Evolutionary conservation across 495 filamentous ascomycete species (phyloP).

Genomic region (Trichocladium antarcticum): DNA sequence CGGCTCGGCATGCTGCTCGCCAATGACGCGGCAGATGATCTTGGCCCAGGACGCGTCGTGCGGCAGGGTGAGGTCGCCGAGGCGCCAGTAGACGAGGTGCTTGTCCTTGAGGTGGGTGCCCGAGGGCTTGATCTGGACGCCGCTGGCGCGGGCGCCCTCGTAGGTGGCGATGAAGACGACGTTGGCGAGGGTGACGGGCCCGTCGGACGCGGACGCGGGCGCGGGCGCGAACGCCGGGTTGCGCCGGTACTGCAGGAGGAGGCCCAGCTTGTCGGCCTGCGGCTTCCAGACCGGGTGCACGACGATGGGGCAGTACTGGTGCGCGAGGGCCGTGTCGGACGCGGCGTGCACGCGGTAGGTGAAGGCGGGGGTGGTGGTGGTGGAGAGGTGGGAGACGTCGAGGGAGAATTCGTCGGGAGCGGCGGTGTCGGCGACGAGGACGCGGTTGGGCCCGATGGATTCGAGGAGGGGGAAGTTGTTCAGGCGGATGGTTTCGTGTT

Average conservation of each 20-base stretch:
- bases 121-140: conserved; percentile 60
- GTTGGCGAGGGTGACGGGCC: conserved; percentile 60
- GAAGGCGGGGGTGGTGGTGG: conserved; percentile 66
- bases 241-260: conserved; percentile 75
- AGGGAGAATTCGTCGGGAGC: conserved; percentile 69
- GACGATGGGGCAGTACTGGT: conserved; percentile 53
- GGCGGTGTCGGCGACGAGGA: conserved; percentile 64
- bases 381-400: conserved; percentile 56
- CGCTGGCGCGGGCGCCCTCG: conserved; percentile 52
- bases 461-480: conserved; percentile 88
- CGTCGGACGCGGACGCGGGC: conserved; percentile 36
- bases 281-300: conserved; percentile 75
- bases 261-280: conserved; percentile 67
- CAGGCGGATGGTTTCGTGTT: conserved; percentile 61
- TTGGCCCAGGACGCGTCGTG: conserved; percentile 49
- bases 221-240: conserved; percentile 52
- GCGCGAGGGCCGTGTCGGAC: conserved; percentile 47
- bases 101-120: conserved; percentile 80
- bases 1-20: conserved; percentile 62
- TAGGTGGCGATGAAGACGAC: conserved; percentile 71
- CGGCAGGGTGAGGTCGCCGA: conserved; percentile 67
- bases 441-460: conserved; percentile 87
- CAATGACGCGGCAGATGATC: conserved; percentile 65
- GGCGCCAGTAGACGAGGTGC: conserved; percentile 76
- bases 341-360: conserved; percentile 89